Evolutionary conservation across 2,329 filamentous ascomycete species (phyloP), one percentile per base, ranked within the genome.

Genomic region (Bretziella fagacearum): DNA sequence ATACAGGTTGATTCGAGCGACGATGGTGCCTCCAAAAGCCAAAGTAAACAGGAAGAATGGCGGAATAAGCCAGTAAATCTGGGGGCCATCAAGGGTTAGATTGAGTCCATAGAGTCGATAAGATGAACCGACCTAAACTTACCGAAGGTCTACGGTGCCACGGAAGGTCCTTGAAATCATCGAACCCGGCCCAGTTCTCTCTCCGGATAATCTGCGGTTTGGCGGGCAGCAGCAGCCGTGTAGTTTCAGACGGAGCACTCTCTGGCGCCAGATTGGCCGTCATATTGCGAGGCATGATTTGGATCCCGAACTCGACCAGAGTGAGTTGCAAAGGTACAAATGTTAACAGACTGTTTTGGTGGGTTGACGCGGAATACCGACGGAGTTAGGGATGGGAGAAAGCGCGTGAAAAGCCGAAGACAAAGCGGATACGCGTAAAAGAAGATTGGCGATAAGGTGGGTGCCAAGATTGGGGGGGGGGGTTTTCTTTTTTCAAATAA

Each of bases 1-100:
- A 60, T 62, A 76, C 62, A 95, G 65, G 57, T 94, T 93, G 52
- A 94, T 69, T 60, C 82, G 91, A 7, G 89, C 87, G 6, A 95
- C 84, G 6, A 91, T 68, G 5, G 84, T 74, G 48, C 84, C 85
- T 26, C 89, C 91, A 60, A 91, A 89, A 0, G 87, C 86, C 46
- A 93, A 66, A 0, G 85, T 84, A 58, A 85, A 89, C 37, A 94
- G 62, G 48, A 82, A 69, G 61, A 87, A 91, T 1, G 86, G 83
- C 0, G 73, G 75, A 6, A 96, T 61, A 3, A 96, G 69, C 84
- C 86, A 96, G 61, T 71, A 84, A 45, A 93, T 74, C 83, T 84
- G 51, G 27, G 42, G 46, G 23, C 17, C n/a, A n/a, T n/a, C n/a
- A 25, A 23, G 27, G 33, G 7, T 5, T 37, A 6, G 11, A 20